A percentile compares a stretch with the other conserved stretches of the same genome.
Evolutionary conservation across 345 rosid genomes (phyloP).

Genomic region (Atalantia buxifolia): DNA sequence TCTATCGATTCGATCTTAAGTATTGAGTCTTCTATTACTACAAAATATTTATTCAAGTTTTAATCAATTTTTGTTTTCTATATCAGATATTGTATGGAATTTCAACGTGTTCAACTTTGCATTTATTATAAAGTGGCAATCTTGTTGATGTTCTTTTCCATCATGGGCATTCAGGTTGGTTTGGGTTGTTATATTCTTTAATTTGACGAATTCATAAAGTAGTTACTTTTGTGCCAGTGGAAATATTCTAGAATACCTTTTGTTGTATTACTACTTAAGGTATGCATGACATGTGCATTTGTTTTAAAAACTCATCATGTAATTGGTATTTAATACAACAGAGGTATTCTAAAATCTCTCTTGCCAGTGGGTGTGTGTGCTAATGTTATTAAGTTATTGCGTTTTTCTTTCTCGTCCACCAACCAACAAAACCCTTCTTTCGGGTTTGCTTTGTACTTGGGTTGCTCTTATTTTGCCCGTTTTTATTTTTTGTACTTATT

Average conservation of each 20-base stretch:
- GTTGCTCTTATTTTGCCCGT: background rate
- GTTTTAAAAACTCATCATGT: too few species aligned
- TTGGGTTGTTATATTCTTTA: conserved; percentile 9
- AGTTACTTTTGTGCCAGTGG: too few species aligned
- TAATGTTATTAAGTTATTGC: too few species aligned
- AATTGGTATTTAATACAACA: too few species aligned
- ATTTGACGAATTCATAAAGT: background rate
- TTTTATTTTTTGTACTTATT: too few species aligned
- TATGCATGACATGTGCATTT: too few species aligned
- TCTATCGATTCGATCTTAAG: background rate
- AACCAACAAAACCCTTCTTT: too few species aligned
- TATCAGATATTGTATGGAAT: conserved; percentile 29
- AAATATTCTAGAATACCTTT: background rate
- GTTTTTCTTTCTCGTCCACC: too few species aligned
- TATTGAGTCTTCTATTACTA: background rate
- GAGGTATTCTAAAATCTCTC: too few species aligned
- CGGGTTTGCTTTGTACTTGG: background rate
- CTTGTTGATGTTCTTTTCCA: conserved; percentile 20
- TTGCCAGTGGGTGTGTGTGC: background rate
- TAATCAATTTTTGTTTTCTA: background rate
- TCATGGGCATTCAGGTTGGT: conserved; percentile 8
- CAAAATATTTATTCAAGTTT: background rate
- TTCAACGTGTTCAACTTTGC: background rate
- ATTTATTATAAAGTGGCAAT: conserved; percentile 12
- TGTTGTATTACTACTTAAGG: background rate